Evolutionary conservation across 352 stramenopile genomes (phyloP).

Genomic region (Globisporangium barbulae): DNA sequence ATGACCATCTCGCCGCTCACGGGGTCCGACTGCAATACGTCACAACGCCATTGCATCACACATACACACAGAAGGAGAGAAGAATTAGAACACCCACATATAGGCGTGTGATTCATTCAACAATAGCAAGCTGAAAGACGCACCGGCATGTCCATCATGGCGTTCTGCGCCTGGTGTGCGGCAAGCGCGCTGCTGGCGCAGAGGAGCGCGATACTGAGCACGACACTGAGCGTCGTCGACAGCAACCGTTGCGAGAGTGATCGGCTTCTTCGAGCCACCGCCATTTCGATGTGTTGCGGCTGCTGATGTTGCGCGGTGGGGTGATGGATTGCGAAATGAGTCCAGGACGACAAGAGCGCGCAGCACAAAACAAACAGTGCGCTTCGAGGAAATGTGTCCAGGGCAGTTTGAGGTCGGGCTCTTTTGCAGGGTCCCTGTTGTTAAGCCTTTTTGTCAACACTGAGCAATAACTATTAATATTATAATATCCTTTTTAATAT

Average conservation of each 20-base stretch:
- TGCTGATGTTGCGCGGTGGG: neutral
- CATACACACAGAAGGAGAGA: neutral
- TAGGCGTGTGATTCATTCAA: constrained; percentile 7
- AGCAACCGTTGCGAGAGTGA: neutral
- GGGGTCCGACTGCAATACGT: constrained; percentile 38
- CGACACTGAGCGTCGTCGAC: neutral
- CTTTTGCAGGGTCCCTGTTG: neutral
- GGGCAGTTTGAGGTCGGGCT: neutral
- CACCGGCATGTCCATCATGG: constrained; percentile 68
- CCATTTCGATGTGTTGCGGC: constrained; percentile 6
- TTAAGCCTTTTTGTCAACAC: neutral
- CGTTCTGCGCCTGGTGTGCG: constrained; percentile 13
- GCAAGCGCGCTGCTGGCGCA: constrained; percentile 2
- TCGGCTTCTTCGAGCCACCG: neutral
- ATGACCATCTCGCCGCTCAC: constrained; percentile 73
- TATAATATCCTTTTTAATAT: too few species aligned
- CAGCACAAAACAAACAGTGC: neutral
- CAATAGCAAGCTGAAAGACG: constrained; percentile 5
- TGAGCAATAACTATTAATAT: too few species aligned
- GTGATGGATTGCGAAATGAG: constrained; percentile 7
- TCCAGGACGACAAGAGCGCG: neutral
- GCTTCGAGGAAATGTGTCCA: constrained; percentile 5
- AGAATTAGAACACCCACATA: neutral
- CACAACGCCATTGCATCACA: neutral
- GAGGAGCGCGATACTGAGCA: constrained; percentile 18